Base-by-base conservation (phyloP, 257 asterid genomes). In the Capsicum baccatum region DNA sequence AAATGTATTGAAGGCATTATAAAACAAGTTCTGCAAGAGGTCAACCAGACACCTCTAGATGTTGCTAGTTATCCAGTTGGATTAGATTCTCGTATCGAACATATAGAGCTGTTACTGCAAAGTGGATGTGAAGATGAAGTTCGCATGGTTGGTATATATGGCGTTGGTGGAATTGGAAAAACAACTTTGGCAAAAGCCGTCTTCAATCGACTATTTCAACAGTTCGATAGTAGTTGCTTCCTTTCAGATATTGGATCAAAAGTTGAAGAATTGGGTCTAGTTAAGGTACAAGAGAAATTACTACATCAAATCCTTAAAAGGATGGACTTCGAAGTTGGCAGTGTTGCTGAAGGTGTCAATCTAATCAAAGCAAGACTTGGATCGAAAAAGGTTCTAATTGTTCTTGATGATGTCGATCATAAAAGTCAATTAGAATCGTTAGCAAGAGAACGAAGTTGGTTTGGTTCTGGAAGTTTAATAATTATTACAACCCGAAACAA, bases 401-500 rank as follows among this genome's bases (percentile, higher is more conserved):
- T 62, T 62, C 39, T 62, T 19, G 69, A 62, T 62, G 69, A 62
- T 0, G 79, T 83, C 37, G 60, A 83, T 10, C 68, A 83, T 15
- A 16, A 0, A 17, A 48, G 2, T 5, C 85, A 68, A 9, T 69
- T 83, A 39, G 10, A 70, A 35, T 2, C 55, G 6, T n/a, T 83
- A 83, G n/a, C 64, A 11, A n/a, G 85, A 58, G 68, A 33, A 69
- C 16, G 63, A 82, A 82, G 79, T 76, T 84, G 62, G 60, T 62
- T 62, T 62, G 69, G 69, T 19, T 19, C 39, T 0, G 69, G 69
- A 9, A 62, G 39, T 62, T 19, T 62, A 4, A 9, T 62, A 21
- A 21, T 62, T 2, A 19, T 21, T 21, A 62, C 69, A 1, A 62
- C 39, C 11, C n/a, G 63, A 6, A 19, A 73, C 14, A 4, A 83